A percentile compares a stretch with the other conserved stretches of the same genome.
phyloP scores from a whole-genome alignment of 768 basidiomycete genomes.

The Naematelia encephala region DNA sequence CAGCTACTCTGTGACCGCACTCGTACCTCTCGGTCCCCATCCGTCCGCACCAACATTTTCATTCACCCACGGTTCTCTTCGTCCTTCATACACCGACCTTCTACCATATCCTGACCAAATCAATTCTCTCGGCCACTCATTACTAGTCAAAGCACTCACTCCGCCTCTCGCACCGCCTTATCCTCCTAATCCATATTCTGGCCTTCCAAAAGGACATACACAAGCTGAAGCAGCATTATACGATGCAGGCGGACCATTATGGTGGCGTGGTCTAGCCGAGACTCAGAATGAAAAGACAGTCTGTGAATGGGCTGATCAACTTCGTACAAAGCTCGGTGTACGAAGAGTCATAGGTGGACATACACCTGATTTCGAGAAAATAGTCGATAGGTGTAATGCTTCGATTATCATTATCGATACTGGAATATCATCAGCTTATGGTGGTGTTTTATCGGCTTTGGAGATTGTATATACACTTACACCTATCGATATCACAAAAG shows the following conservation, averaged over 20 bases:
- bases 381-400: constrained; percentile 81
- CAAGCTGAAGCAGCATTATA: constrained; percentile 69
- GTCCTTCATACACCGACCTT: constrained; percentile 64
- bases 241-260: constrained; percentile 73
- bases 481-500: constrained; percentile 56
- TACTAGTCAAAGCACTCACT: constrained; percentile 68
- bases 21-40: constrained; percentile 56
- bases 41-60: constrained; percentile 57
- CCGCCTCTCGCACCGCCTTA: constrained; percentile 72
- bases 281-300: constrained; percentile 63
- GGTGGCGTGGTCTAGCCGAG: constrained; percentile 92
- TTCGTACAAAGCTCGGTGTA: constrained; percentile 72
- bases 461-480: constrained; percentile 80
- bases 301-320: constrained; percentile 68
- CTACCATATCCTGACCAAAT: constrained; percentile 79
- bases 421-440: constrained; percentile 93
- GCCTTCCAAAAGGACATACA: constrained; percentile 66
- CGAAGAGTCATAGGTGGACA: constrained; percentile 84
- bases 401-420: constrained; percentile 96
- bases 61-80: constrained; percentile 90
- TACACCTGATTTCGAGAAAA: constrained; percentile 86
- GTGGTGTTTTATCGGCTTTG: constrained; percentile 83
- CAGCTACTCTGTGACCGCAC: constrained; percentile 45
- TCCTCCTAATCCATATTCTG: constrained; percentile 65
- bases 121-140: constrained; percentile 67